These are phyloP conservation scores for Kodamaea sp. DNA, from an alignment of 1,139 yeast genomes.

Conservation along the genomic window DNA sequence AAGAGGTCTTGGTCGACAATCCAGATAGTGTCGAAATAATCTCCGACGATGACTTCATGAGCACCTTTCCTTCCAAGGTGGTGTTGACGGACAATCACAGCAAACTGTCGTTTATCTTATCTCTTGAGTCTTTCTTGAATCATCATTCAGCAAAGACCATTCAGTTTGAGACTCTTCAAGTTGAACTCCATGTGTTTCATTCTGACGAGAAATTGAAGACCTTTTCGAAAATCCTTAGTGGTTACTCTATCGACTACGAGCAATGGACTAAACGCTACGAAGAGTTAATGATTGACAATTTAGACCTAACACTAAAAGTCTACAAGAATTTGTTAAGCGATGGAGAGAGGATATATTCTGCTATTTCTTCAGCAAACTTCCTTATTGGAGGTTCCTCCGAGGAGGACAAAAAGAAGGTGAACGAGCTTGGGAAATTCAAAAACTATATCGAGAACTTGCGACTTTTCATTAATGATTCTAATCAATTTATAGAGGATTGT, in stretches of 20 bases:
- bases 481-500: slow-evolving; percentile 58
- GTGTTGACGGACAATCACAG: slow-evolving; percentile 33
- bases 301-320: slow-evolving; percentile 49
- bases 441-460: slow-evolving; percentile 37
- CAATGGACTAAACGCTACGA: slow-evolving; percentile 56
- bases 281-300: slow-evolving; percentile 37
- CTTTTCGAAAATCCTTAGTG: slow-evolving; percentile 33
- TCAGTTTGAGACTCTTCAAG: slow-evolving; percentile 21
- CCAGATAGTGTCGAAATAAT: slow-evolving; percentile 35
- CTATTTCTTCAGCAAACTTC: slow-evolving; percentile 26
- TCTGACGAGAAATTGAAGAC: slow-evolving; percentile 54
- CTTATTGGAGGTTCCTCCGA: slow-evolving; percentile 13
- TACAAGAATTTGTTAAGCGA: slow-evolving; percentile 51
- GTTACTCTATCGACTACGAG: slow-evolving; percentile 45
- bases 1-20: slow-evolving; percentile 33
- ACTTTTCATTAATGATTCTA: slow-evolving; percentile 45
- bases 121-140: slow-evolving; percentile 46
- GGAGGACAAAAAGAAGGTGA: slow-evolving; percentile 13
- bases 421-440: slow-evolving; percentile 17
- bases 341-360: slow-evolving; percentile 53
- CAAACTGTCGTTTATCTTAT: slow-evolving; percentile 37
- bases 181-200: slow-evolving; percentile 48
- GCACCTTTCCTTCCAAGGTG: slow-evolving; percentile 56
- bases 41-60: slow-evolving; percentile 53
- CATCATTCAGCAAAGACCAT: slow-evolving; percentile 17